Evolutionary conservation across 1,284 basidiomycete species (phyloP).

Genomic region (Macrocystidia cucumis): DNA sequence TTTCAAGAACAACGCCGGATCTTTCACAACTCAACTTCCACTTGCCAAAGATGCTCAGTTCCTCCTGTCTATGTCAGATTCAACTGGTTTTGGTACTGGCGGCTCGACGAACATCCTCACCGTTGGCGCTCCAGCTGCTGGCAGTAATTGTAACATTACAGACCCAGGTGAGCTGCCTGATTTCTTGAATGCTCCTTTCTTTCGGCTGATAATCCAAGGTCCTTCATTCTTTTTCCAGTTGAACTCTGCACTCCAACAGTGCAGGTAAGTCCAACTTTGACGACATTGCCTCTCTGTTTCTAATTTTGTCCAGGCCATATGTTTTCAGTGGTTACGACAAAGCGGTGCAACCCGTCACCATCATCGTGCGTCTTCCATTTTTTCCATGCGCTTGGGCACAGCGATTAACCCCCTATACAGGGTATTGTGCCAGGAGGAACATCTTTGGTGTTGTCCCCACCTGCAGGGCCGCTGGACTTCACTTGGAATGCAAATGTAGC

Average conservation of each 20-base stretch:
- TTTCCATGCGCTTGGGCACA: conserved; percentile 16
- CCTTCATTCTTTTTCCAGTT: conserved; percentile 43
- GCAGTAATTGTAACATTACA: conserved; percentile 43
- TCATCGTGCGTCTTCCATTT: conserved; percentile 35
- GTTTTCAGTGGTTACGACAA: conserved; percentile 38
- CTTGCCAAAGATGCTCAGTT: conserved; percentile 32
- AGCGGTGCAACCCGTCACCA: conserved; percentile 53
- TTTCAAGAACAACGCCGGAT: conserved; percentile 46
- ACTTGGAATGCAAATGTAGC: conserved; percentile 52
- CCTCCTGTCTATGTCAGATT: conserved; percentile 64
- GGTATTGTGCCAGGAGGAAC: conserved; percentile 60
- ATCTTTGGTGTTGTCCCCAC: conserved; percentile 37
- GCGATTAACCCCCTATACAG: conserved; percentile 22
- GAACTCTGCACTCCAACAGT: conserved; percentile 51
- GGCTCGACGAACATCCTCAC: conserved; percentile 46
- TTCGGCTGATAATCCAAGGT: conserved; percentile 12
- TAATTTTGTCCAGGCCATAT: conserved; percentile 35
- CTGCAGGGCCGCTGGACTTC: conserved; percentile 32
- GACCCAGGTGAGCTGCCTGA: conserved; percentile 24
- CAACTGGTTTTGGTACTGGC: conserved; percentile 60
- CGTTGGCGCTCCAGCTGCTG: conserved; percentile 38
- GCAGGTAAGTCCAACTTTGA: conserved; percentile 34
- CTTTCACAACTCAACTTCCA: conserved; percentile 41
- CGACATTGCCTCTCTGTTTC: conserved; percentile 1
- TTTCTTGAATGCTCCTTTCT: conserved; percentile 1